These are phyloP conservation scores for Solanum pennellii DNA, from an alignment of 257 asterid species.

Conservation along the genomic window DNA sequence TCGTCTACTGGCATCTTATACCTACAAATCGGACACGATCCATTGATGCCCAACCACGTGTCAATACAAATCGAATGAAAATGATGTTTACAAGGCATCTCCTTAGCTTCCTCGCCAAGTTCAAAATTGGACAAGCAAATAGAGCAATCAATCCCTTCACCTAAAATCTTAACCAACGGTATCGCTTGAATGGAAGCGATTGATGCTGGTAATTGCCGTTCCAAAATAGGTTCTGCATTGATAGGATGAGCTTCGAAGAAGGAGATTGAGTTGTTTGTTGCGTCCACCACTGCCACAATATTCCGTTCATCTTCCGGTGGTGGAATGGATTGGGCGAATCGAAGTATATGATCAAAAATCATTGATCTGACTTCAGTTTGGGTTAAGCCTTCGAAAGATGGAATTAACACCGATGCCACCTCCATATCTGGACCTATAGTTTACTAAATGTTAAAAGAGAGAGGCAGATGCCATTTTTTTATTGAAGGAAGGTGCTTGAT, in stretches of 20 bases:
- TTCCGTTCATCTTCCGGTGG: background rate
- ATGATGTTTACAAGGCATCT: slow-evolving; percentile 44
- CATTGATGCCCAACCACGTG: slow-evolving; percentile 34
- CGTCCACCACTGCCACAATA: background rate
- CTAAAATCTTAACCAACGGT: background rate
- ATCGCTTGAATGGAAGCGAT: background rate
- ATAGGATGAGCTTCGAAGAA: background rate
- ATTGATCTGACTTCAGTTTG: background rate
- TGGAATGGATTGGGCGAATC: background rate
- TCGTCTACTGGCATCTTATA: slow-evolving; percentile 20
- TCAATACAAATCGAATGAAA: slow-evolving; percentile 30
- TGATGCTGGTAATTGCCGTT: background rate
- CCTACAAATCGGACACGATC: slow-evolving; percentile 41
- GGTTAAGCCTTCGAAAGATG: background rate
- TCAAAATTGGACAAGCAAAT: background rate
- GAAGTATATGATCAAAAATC: background rate
- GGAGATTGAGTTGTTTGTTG: too few relatives aligned
- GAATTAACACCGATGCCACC: background rate
- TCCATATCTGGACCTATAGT: background rate
- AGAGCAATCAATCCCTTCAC: background rate
- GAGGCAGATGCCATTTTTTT: background rate
- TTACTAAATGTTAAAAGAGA: background rate
- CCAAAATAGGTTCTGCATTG: background rate
- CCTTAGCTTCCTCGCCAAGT: slow-evolving; percentile 16
- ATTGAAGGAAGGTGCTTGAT: background rate